These are phyloP conservation scores for Parastagonospora nodorum DNA, from an alignment of 2,329 filamentous ascomycete species.

Conservation along the genomic window DNA sequence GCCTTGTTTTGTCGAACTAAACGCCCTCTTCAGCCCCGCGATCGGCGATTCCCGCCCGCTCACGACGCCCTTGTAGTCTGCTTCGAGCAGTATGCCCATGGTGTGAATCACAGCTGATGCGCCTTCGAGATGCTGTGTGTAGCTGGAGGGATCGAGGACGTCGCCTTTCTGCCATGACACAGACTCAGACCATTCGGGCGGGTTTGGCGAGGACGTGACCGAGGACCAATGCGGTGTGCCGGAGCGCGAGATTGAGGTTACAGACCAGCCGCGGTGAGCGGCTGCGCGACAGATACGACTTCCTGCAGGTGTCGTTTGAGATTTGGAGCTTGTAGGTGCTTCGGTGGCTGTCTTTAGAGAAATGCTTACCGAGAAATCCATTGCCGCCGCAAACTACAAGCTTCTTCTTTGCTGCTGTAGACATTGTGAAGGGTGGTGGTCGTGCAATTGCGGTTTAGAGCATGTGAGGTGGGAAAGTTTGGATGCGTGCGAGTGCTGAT, in stretches of 20 bases:
- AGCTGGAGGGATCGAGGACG: conserved; percentile 81
- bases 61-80: conserved; percentile 94
- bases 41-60: conserved; percentile 83
- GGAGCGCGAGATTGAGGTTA: conserved; percentile 93
- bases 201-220: conserved; percentile 70
- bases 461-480: conserved; percentile 8
- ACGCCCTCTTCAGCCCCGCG: conserved; percentile 76
- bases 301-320: conserved; percentile 47
- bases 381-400: conserved; percentile 92
- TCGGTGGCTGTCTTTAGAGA: neutral
- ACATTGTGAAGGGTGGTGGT: conserved; percentile 42
- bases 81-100: conserved; percentile 95
- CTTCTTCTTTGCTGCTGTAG: conserved; percentile 69
- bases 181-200: conserved; percentile 79
- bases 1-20: conserved; percentile 67
- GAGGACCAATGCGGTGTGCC: conserved; percentile 85
- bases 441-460: conserved; percentile 2
- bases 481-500: conserved; percentile 36
- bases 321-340: neutral
- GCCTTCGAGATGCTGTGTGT: conserved; percentile 73
- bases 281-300: conserved; percentile 89
- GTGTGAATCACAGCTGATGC: conserved; percentile 89
- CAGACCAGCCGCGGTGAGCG: conserved; percentile 83
- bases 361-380: conserved; percentile 76
- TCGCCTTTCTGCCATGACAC: conserved; percentile 90